Evolutionary conservation across 2,329 filamentous ascomycete genomes (phyloP), one percentile per base, ranked within the genome.

Genomic region (Amesomyces nigricolor): DNA sequence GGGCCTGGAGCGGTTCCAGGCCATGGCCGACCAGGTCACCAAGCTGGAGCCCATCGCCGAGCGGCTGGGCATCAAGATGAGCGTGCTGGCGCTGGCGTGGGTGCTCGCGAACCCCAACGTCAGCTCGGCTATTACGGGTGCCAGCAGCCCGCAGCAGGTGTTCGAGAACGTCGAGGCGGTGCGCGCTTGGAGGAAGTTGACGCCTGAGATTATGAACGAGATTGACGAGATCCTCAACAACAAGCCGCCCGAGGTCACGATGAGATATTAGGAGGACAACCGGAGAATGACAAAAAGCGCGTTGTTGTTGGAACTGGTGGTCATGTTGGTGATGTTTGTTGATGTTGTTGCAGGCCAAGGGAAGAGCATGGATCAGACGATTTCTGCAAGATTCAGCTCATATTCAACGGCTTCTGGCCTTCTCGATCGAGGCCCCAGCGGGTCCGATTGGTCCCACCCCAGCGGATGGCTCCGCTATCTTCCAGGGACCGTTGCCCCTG

Each of bases 31-130:
- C 65, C 78, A 79, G 67, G 81, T 88, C 54, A 79, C 77, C 63
- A 75, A 77, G 64, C 71, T 83, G 58, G 72, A 80, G 74, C 75
- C 80, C 49, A 78, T 91, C 60, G 86, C 87, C 2, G 78, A 87
- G 53, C 78, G 76, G 63, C 72, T 90, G 40, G 83, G 78, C 11
- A 75, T 85, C 57, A 82, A 79, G 67, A 70, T 75, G 70, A 75
- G 73, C 63, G 73, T 75, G 50, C 72, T 86, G 43, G 81, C 82
- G 0, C 72, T 85, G 46, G 82, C 81, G 1, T 86, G 83, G 82
- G 79, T 82, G 13, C 71, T 86, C 47, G 79, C 76, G 66, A 86
- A 86, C 66, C 75, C 77, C 61, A 78, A 82, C 55, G 78, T 85
- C 47, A 83, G 79, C 66, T 79, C 77, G 14, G 82, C 80, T 44